These are phyloP conservation scores for Camellia oleifera DNA, from an alignment of 179 eudicot genomes.

Conservation along the genomic window DNA sequence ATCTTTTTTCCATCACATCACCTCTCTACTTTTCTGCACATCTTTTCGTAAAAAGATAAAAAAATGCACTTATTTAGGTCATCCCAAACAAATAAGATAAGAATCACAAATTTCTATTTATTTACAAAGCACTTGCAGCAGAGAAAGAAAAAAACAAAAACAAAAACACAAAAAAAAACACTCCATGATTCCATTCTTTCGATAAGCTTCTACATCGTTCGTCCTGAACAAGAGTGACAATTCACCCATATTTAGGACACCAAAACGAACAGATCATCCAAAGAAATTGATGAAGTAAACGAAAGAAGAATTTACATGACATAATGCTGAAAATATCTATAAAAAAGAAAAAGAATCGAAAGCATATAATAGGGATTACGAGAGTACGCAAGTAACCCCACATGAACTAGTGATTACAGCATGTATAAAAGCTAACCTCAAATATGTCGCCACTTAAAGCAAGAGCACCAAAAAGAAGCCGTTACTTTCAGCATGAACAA, in stretches of 20 bases:
- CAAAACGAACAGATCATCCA: neutral
- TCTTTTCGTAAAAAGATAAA: too few relatives aligned
- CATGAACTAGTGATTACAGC: neutral
- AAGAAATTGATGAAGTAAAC: neutral
- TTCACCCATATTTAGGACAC: neutral
- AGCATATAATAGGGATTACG: neutral
- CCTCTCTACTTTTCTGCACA: too few relatives aligned
- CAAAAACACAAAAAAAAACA: neutral
- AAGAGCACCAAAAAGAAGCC: conserved; percentile 12
- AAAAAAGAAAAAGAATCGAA: neutral
- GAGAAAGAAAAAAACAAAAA: neutral
- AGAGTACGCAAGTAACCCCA: neutral
- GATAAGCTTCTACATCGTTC: conserved; percentile 5
- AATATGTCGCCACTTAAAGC: neutral
- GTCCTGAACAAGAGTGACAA: neutral
- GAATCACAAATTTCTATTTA: conserved; percentile 17
- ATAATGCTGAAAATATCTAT: neutral
- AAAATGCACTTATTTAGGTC: too few relatives aligned
- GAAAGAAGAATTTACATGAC: neutral
- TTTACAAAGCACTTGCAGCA: conserved; percentile 18
- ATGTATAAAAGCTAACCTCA: conserved; percentile 15
- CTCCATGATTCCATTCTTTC: conserved; percentile 2
- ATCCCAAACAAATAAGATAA: neutral
- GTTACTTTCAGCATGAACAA: conserved; percentile 5
- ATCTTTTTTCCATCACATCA: too few relatives aligned